Conservation (phyloP, 148 eudicot species). For the Vaccinium vitisidaea region DNA sequence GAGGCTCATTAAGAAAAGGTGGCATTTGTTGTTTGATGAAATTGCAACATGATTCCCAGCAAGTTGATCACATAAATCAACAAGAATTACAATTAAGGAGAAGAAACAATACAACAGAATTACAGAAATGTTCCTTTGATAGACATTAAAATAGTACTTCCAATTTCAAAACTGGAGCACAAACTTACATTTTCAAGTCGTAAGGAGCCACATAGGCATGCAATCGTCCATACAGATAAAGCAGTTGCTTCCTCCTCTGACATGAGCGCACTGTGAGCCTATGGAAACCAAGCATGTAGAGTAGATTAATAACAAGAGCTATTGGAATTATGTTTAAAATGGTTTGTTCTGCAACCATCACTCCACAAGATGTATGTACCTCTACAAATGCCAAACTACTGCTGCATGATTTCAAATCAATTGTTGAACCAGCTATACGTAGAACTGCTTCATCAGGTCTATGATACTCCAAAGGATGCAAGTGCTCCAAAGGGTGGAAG, state of each 20-base stretch:
- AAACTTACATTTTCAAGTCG: conserved; percentile 86
- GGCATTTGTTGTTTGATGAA: not conserved
- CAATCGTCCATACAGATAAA: conserved; percentile 75
- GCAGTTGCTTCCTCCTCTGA: conserved; percentile 90
- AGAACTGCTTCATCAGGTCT: conserved; percentile 59
- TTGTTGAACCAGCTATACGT: conserved; percentile 54
- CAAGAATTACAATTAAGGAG: not conserved
- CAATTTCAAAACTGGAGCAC: conserved; percentile 12
- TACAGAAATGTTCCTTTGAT: not conserved
- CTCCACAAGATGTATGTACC: conserved; percentile 41
- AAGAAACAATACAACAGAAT: not conserved
- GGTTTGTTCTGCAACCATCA: not conserved
- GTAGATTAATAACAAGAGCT: not conserved
- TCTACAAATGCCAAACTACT: conserved; percentile 79
- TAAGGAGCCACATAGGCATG: conserved; percentile 82
- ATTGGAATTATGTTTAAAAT: not conserved
- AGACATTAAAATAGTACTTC: not conserved
- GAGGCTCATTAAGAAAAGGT: not conserved
- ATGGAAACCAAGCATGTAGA: conserved; percentile 6
- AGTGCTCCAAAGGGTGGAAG: conserved; percentile 90
- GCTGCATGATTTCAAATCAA: conserved; percentile 68
- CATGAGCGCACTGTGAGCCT: conserved; percentile 65
- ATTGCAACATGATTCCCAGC: not conserved
- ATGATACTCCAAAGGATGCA: conserved; percentile 79
- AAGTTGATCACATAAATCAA: conserved; percentile 11